Evolutionary conservation across 257 asterid genomes (phyloP).

Genomic region (Capsicum rhomboideum): DNA sequence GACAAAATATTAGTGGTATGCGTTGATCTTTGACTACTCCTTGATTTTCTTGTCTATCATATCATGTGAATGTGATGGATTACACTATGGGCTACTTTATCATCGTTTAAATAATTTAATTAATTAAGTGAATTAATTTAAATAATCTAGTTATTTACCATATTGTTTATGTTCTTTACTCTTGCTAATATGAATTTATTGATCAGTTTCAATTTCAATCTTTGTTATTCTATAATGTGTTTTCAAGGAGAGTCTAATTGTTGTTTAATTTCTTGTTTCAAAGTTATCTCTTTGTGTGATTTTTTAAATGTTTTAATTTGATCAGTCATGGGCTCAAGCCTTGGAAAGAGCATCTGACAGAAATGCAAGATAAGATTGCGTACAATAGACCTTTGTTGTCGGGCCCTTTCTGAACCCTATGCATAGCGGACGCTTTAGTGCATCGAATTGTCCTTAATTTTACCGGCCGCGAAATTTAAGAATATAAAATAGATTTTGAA

Average conservation of each 20-base stretch:
- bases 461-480: too few relatives aligned
- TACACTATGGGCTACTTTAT: neutral
- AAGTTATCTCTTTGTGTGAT: neutral
- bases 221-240: neutral
- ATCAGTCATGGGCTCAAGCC: too few relatives aligned
- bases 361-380: too few relatives aligned
- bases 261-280: neutral
- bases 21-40: constrained; percentile 35
- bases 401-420: too few relatives aligned
- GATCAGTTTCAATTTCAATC: neutral
- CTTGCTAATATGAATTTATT: neutral
- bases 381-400: too few relatives aligned
- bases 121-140: neutral
- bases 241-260: neutral
- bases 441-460: too few relatives aligned
- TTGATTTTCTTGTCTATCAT: constrained; percentile 17
- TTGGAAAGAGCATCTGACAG: too few relatives aligned
- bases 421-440: too few relatives aligned
- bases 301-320: too few relatives aligned
- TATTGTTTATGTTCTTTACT: neutral
- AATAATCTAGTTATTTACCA: neutral
- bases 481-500: too few relatives aligned
- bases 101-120: neutral
- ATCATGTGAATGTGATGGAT: constrained; percentile 26
- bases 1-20: neutral